Evolutionary conservation across 495 filamentous ascomycete genomes (phyloP), one percentile per base, ranked within the genome.

Genomic region (Aspergillus conjunctus): DNA sequence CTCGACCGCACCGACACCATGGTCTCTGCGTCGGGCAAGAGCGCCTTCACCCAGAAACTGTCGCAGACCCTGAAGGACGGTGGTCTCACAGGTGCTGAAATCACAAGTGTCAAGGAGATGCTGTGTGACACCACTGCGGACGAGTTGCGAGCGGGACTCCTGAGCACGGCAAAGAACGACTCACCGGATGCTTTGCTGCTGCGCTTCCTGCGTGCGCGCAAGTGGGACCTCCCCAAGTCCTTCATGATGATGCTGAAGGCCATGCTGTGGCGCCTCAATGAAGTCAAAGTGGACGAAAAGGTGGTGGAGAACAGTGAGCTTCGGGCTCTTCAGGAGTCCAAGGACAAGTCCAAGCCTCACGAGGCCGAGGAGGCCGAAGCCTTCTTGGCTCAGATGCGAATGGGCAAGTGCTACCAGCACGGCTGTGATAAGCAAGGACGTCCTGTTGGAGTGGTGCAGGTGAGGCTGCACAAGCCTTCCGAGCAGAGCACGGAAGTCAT

Each of bases 321-420:
- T 2, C 79, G 80, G 17, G 86, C 89, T 3, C 60, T 87, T 1
- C 76, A 80, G 41, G 85, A 87, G 20, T 77, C 83, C 34, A 80
- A 83, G 59, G 77, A 76, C 44, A 66, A 61, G 7, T 78, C 86
- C 26, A 81, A 87, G 56, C 61, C 79, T 1, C 71, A 69, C 0
- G 73, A 82, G 4, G 81, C 81, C 67, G 85, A 89, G 70, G 89
- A 85, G 17, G 89, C 81, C 7, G 79, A 87, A 18, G 91, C 92
- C 63, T 96, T 98, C 65, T 65, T 98, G 56, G 78, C 84, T 8
- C 94, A 98, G 74, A 77, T 93, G 64, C 80, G 90, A 41, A 87
- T 95, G 80, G 94, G 94, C 21, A 98, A 97, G 79, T 90, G 89
- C 69, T 96, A 87, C 68, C 78, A 97, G 37, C 93, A 97, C 73